Percentiles rank a stretch among this genome's conserved stretches.
Evolutionary conservation across 352 stramenopile species (phyloP).

Genomic region (Phytophthora sp.): DNA sequence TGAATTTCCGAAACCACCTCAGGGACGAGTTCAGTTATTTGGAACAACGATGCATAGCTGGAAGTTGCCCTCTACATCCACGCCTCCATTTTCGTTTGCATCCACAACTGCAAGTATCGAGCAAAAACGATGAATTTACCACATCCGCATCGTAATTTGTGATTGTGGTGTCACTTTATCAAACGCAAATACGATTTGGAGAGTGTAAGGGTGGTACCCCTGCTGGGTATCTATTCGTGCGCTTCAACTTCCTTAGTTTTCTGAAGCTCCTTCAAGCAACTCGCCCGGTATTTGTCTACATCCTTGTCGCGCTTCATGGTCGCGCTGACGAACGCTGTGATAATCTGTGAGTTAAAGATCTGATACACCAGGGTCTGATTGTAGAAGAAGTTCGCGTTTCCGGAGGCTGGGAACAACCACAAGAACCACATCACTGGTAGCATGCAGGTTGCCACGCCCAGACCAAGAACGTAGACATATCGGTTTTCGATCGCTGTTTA

Average conservation of each 20-base stretch:
- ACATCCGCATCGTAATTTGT: too few species aligned
- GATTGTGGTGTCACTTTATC: too few species aligned
- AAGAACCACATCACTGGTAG: conserved; percentile 88
- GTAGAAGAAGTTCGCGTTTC: conserved; percentile 92
- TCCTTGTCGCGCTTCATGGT: conserved; percentile 89
- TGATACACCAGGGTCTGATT: conserved; percentile 90
- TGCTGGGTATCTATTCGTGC: conserved; percentile 7
- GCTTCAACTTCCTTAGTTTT: conserved; percentile 13
- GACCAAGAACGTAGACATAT: conserved; percentile 73
- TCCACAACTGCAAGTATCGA: conserved; percentile 36
- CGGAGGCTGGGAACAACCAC: conserved; percentile 85
- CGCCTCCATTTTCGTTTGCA: conserved; percentile 31
- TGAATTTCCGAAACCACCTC: conserved; percentile 52
- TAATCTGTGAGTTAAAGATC: conserved; percentile 81
- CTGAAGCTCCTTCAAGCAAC: conserved; percentile 11
- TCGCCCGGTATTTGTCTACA: conserved; percentile 56
- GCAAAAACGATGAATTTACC: conserved; percentile 56
- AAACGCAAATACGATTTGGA: too few species aligned
- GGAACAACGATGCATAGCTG: not conserved
- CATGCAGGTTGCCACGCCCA: conserved; percentile 75
- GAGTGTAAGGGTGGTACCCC: too few species aligned
- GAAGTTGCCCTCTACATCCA: conserved; percentile 15
- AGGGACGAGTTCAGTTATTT: conserved; percentile 43
- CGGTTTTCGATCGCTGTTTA: conserved; percentile 74
- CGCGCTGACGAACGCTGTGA: conserved; percentile 77